phyloP scores from a whole-genome alignment of 2,329 filamentous ascomycete species.

The Pseudogymnoascus verrucosus region DNA sequence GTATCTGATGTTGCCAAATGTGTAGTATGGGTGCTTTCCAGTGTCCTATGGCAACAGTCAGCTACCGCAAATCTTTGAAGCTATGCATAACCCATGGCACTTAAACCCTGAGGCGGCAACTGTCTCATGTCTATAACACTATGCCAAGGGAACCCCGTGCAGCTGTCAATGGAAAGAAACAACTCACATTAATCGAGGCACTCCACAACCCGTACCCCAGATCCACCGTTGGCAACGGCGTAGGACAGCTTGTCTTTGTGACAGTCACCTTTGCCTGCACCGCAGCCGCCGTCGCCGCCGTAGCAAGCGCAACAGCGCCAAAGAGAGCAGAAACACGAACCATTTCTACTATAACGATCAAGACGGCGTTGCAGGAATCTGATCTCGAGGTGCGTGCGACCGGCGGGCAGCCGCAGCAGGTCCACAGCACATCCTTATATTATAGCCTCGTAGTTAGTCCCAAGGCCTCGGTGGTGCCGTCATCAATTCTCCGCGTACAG shows the following conservation, averaged over 20 bases:
- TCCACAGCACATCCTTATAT: neutral
- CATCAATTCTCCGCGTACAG: neutral
- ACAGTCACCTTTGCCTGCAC: neutral
- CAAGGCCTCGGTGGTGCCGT: neutral
- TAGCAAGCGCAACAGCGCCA: neutral
- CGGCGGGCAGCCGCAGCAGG: neutral
- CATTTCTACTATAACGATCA: neutral
- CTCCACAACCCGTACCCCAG: conserved; percentile 25
- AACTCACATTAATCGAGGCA: conserved; percentile 24
- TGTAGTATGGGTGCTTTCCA: conserved; percentile 27
- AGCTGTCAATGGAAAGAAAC: neutral
- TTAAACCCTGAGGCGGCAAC: neutral
- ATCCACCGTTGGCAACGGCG: conserved; percentile 22
- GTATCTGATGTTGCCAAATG: conserved; percentile 38
- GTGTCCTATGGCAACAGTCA: conserved; percentile 18
- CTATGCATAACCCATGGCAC: neutral
- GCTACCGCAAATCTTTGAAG: neutral
- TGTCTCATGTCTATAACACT: neutral
- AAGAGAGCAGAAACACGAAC: conserved; percentile 1
- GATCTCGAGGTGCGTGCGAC: neutral
- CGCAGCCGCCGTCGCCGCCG: neutral
- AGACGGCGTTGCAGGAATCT: neutral
- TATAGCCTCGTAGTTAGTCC: neutral
- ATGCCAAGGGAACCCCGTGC: neutral
- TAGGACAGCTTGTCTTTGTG: neutral